Evolutionary conservation across 2,329 filamentous ascomycete species (phyloP).

Genomic region (Venturia asperata): DNA sequence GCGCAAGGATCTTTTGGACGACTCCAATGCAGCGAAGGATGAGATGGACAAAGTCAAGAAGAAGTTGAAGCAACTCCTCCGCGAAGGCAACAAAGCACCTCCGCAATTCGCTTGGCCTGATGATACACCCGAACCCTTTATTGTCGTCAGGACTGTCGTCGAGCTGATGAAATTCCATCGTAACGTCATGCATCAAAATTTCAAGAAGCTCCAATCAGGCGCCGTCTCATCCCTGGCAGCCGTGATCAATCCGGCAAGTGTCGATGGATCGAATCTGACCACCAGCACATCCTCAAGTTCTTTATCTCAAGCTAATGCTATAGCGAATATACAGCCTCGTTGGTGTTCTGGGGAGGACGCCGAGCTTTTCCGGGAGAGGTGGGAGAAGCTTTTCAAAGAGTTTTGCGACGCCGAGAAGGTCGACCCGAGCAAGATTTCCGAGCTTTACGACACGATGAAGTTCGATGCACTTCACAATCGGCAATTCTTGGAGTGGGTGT

Average conservation of each 20-base stretch:
- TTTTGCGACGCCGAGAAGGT: conserved; percentile 97
- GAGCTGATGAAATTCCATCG: conserved; percentile 98
- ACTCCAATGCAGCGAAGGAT: conserved; percentile 97
- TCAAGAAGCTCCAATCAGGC: conserved; percentile 63
- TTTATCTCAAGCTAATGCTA: conserved; percentile 33
- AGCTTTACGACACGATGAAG: conserved; percentile 99
- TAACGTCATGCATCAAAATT: conserved; percentile 91
- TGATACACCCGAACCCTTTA: conserved; percentile 87
- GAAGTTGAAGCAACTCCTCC: conserved; percentile 86
- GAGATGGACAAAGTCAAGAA: conserved; percentile 99
- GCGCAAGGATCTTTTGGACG: conserved; percentile 89
- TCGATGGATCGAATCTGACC: background rate
- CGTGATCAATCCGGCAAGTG: conserved; percentile 13
- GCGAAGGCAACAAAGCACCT: conserved; percentile 87
- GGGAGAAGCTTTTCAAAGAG: conserved; percentile 96
- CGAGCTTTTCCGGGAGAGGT: conserved; percentile 88
- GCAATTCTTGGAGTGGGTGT: conserved; percentile 94
- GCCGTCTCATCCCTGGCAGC: conserved; percentile 48
- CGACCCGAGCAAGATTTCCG: conserved; percentile 96
- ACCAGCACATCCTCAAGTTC: conserved; percentile 6
- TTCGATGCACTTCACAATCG: conserved; percentile 97
- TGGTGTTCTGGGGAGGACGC: conserved; percentile 98
- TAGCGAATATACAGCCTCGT: conserved; percentile 63
- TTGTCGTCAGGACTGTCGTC: conserved; percentile 86
- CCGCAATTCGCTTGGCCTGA: conserved; percentile 97